Base-by-base conservation (phyloP, 1,139 yeast species). In the Scheffersomyces illinoinensis region DNA sequence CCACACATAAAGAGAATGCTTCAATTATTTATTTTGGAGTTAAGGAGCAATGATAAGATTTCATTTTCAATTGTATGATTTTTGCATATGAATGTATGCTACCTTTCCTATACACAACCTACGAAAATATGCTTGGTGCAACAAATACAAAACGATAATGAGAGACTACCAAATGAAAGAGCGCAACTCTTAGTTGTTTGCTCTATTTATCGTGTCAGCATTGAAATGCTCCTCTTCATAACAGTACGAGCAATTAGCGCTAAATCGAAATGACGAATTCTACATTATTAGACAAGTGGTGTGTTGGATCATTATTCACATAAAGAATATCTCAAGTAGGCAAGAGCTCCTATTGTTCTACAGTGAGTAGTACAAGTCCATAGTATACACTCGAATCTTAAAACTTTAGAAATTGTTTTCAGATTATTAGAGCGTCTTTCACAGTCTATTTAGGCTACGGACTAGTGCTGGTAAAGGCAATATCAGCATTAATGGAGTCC, bases 1-100 rank as follows among this genome's bases (percentile, higher is more conserved):
- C 84, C 84, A 69, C 84, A 80, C 84, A 80, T 79, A 12, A 17
- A 33, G 14, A 33, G 10, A 33, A 5, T 33, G 17, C 10, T 33
- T 33, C 33, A 24, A 33, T 33, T 33, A 5, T 33, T 2, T 4
- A 33, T 3, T 12, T 33, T 33, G 4, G 17, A 10, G 12, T 4
- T 33, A 4, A 33, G 43, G 17, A 12, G 43, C 17, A 33, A 33
- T 8, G 14, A 33, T 8, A 33, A 33, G 43, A 14, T 33, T 12
- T 33, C 8, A 33, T 33, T 33, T 33, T 8, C 17, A 33, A 17
- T 7, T 7, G 1, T 12, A 33, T 33, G 43, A 33, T 12, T 33
- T 33, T 33, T 17, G 1, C 43, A 10, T 33, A 10, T 12, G 43
- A 5, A 12, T 12, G 43, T 33, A 33, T 24, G 33, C 33, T 2